Base-by-base conservation (phyloP, 352 stramenopile genomes). In the Globisporangium alternatum region DNA sequence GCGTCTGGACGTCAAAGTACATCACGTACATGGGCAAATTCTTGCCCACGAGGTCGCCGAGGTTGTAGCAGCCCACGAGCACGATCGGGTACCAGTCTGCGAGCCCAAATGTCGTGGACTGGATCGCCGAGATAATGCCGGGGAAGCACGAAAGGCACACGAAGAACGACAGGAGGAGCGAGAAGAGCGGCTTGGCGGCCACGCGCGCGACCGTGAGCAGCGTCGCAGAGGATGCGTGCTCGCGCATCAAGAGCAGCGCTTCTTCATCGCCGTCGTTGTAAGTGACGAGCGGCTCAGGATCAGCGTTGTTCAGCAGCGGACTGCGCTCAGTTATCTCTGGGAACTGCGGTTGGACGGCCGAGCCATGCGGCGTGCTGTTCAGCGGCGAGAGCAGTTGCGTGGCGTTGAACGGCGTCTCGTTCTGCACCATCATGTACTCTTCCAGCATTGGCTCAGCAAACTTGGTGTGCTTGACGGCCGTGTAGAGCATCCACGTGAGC, bases 91-190 rank as follows among this genome's bases (percentile, higher is more conserved):
- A 94, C 81, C 83, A 92, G 68, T 88, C 79, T 13, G 69, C 78
- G 25, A 91, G 59, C 12, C 62, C 30, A 44, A 87, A 70, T 31
- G 79, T 85, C 53, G 78, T 83, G 12, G 83, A 92, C 22, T 73
- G 78, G 43, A 92, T 81, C 56, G 73, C 79, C 54, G 80, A 87
- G 41, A 88, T 92, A 66, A 94, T 79, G 52, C 85, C 85, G 3
- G 85, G 85, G 62, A 91, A 94, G 67, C 83, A 90, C 30, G 85
- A 89, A 5, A 94, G 64, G 47, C 83, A 92, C 15, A 92, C 73
- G 62, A 91, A 91, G 64, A 76, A 92, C 35, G 80, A 89, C 13
- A 90, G 67, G 62, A 92, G 90, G 9, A 90, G 75, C 65, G 81
- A 90, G 70, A 89, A 86, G 61, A 91, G 88, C 15, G 86, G 83